A percentile compares a stretch with the other conserved stretches of the same genome.
Conservation (phyloP, 225 moss, liverwort and hornwort genomes). For the Rhytidiadelphus loreus region DNA sequence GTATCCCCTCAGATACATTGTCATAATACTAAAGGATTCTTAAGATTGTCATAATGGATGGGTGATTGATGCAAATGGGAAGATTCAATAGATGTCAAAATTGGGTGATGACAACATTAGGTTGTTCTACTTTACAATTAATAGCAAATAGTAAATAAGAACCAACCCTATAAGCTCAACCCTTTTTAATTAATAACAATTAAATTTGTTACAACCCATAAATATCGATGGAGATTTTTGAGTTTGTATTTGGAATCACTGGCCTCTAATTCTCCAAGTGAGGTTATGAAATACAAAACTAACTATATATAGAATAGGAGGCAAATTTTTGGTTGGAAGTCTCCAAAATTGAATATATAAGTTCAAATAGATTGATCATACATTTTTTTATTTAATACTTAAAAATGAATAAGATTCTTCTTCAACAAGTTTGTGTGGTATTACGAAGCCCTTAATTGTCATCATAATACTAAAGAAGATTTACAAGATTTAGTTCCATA, state of each 20-base stretch:
- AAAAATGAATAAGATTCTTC: fast-evolving
- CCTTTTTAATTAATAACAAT: fast-evolving
- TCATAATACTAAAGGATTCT: not conserved
- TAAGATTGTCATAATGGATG: not conserved
- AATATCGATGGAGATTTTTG: not conserved
- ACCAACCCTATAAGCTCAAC: fast-evolving
- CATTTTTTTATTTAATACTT: not conserved
- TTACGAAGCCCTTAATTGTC: not conserved
- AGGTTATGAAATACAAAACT: not conserved
- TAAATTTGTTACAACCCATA: fast-evolving
- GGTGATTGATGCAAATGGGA: not conserved
- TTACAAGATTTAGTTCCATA: fast-evolving
- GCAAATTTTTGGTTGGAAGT: not conserved
- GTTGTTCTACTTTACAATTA: not conserved
- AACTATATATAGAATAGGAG: not conserved
- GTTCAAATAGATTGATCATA: not conserved
- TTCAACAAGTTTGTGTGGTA: fast-evolving
- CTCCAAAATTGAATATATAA: not conserved
- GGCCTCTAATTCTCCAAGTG: fast-evolving
- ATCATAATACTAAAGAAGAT: not conserved
- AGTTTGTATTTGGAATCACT: not conserved
- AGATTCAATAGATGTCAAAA: fast-evolving
- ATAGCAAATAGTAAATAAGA: not conserved
- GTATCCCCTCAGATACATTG: not conserved
- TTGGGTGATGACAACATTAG: fast-evolving